A percentile compares a stretch with the other conserved stretches of the same genome.
Evolutionary conservation across 306 rosid genomes (phyloP).

Genomic region (Cercis canadensis): DNA sequence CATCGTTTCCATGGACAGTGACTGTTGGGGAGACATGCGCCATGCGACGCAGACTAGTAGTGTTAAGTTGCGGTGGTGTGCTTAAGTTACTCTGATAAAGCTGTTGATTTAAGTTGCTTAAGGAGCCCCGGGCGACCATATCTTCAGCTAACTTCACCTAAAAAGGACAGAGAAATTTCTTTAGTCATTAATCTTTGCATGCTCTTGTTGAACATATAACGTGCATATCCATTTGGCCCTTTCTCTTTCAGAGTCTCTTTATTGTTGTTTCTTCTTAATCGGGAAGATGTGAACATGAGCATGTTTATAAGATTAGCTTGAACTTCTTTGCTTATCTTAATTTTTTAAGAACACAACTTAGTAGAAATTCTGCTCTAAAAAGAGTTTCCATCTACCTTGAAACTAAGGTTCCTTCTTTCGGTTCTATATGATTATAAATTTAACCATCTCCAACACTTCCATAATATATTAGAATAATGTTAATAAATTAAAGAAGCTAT

Average conservation of each 20-base stretch:
- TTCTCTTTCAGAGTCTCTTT: not conserved
- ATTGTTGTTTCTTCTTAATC: not conserved
- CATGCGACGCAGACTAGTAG: slow-evolving; percentile 32
- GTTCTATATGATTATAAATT: not conserved
- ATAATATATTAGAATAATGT: not conserved
- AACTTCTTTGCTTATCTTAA: too few relatives aligned
- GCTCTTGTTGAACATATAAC: not conserved
- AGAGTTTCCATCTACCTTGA: too few relatives aligned
- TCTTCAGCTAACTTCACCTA: slow-evolving; percentile 97
- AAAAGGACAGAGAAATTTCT: not conserved
- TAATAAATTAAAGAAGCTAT: slow-evolving; percentile 13
- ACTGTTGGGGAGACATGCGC: slow-evolving; percentile 70
- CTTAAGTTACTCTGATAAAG: slow-evolving; percentile 60
- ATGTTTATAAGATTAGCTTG: not conserved
- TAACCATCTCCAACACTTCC: not conserved
- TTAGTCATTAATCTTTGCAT: not conserved
- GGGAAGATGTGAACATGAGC: not conserved
- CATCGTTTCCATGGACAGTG: slow-evolving; percentile 60
- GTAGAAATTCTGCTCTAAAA: not conserved
- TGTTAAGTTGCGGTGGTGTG: slow-evolving; percentile 51
- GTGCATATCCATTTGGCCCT: not conserved
- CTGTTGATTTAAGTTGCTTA: slow-evolving; percentile 60
- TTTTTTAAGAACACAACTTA: too few relatives aligned
- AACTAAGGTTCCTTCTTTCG: not conserved
- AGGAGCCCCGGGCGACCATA: slow-evolving; percentile 78